Base-by-base conservation (phyloP, 148 eudicot genomes). In the Dianthus caryophyllus region DNA sequence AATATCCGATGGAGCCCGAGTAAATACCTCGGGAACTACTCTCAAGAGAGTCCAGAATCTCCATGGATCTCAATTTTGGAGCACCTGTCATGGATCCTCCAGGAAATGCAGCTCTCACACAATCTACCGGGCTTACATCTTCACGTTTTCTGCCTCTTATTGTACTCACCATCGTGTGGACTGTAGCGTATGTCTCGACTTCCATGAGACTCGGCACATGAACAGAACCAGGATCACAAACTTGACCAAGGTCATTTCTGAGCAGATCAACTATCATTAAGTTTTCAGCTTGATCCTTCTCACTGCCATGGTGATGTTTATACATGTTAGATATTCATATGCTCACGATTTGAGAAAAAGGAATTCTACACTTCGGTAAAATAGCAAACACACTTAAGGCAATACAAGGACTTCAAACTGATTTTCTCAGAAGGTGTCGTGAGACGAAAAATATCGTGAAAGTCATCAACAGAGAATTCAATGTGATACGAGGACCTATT, bases 51-150 rank as follows among this genome's bases (percentile, higher is more conserved):
- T 95, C 99, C 14, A 95, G 91, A 65, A 95, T 78, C 70, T 95
- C 96, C 97, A 95, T 95, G 47, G 99, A 95, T 73, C 99, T 90
- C 80, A 95, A 71, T 75, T 95, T 95, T 6, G 99, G 99, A 49
- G 99, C 99, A 61, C 99, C 99, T 3, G 99, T 95, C 99, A 95
- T 95, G 39, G 99, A 95, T 27, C 99, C 99, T 18, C 99, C 99
- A 0, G 99, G 99, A 66, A 95, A 95, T 50, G 99, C 96, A 49
- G 99, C 97, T 72, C 70, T 84, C 6, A 95, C 84, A 46, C 96
- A 90, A 61, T 85, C 92, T 39, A 95, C 68, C 8, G 96, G 85
- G 58, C 83, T 82, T 30, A 73, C 58, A 66, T 81, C 70, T 22
- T 74, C 65, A 53, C 73, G 78, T 70, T 86, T 95, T 73, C 74